Percentiles rank a stretch among this genome's conserved stretches.
These are phyloP conservation scores for Pseudoneurospora amorphoporcata DNA, from an alignment of 495 filamentous ascomycete species.

Conservation along the genomic window DNA sequence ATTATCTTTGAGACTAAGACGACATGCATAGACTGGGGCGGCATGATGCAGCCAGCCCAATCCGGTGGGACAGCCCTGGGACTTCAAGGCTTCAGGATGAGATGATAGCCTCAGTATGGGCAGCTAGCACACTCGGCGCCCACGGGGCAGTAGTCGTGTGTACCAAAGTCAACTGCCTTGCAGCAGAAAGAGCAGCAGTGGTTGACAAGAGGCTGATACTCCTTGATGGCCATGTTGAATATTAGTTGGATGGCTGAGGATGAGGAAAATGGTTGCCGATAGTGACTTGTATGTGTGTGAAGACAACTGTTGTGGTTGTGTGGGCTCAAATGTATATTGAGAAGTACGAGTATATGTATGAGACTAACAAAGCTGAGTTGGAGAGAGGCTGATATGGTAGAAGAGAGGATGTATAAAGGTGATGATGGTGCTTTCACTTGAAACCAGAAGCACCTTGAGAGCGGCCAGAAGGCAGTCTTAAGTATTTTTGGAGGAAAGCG, in stretches of 20 bases:
- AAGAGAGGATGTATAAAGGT: background rate
- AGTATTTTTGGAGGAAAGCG: background rate
- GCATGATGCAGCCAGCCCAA: constrained; percentile 18
- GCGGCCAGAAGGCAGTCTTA: background rate
- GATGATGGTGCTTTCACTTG: constrained; percentile 9
- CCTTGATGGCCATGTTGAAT: constrained; percentile 35
- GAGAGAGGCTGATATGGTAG: background rate
- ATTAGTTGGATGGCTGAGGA: background rate
- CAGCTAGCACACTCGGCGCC: constrained; percentile 34
- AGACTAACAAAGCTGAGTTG: background rate
- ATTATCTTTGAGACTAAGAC: background rate
- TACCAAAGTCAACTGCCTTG: constrained; percentile 42
- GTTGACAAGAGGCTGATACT: constrained; percentile 36
- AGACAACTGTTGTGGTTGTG: background rate
- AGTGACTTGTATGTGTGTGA: background rate
- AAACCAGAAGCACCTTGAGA: background rate
- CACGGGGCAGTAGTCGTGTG: constrained; percentile 40
- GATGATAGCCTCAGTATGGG: constrained; percentile 24
- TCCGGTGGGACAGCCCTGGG: constrained; percentile 7
- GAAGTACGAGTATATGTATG: background rate
- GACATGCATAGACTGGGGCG: background rate
- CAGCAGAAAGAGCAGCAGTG: constrained; percentile 44
- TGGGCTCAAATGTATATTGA: background rate
- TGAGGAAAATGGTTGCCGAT: background rate
- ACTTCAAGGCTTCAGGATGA: background rate